Base-by-base conservation (phyloP, 2,329 filamentous ascomycete genomes). In the Neopestalotiopsis rosae region DNA sequence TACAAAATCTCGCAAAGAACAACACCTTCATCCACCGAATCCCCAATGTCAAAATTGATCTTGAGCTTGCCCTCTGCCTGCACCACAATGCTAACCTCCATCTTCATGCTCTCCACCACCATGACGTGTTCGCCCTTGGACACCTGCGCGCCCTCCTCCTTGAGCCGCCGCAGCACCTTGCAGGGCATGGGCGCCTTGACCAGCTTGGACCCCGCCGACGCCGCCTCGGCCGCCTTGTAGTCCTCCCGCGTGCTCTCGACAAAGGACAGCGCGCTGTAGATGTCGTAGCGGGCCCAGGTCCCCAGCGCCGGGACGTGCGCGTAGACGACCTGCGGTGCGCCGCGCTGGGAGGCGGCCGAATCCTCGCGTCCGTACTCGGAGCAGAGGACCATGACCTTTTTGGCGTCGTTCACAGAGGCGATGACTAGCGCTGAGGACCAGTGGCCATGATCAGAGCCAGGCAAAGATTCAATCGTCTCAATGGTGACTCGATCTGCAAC, bases 21-120 rank as follows among this genome's bases (percentile, higher is more conserved):
- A 34, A 30, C 1, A 14, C 30, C 57, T 4, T 59, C 57, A 30
- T 59, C 30, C 57, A 59, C 57, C 57, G 30, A 59, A 32, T 59
- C 30, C 5, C 57, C 30, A 17, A 59, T 28, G 24, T 34, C 30
- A 6, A 30, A 30, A 59, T 59, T 13, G 6, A 59, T 76, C 17
- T 72, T 67, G 57, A 81, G 78, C 62, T 71, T 75, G 13, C 79
- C 79, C 3, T 69, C 71, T 3, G 67, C 72, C 1, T 73, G 67
- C 5, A 74, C 75, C 13, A 72, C 68, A 40, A 81, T 79, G 24
- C 72, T 80, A 40, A 80, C 77, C 70, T 81, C 79, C 79, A 80
- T 81, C 74, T 81, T 84, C 82, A 84, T 84, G 61, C 81, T 83
- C 74, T 84, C 79, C 65, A 79, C 74, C 0, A 80, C 75, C 75